Evolutionary conservation across 768 basidiomycete genomes (phyloP), one percentile per base, ranked within the genome.

Genomic region (Kwoniella bestiolae): DNA sequence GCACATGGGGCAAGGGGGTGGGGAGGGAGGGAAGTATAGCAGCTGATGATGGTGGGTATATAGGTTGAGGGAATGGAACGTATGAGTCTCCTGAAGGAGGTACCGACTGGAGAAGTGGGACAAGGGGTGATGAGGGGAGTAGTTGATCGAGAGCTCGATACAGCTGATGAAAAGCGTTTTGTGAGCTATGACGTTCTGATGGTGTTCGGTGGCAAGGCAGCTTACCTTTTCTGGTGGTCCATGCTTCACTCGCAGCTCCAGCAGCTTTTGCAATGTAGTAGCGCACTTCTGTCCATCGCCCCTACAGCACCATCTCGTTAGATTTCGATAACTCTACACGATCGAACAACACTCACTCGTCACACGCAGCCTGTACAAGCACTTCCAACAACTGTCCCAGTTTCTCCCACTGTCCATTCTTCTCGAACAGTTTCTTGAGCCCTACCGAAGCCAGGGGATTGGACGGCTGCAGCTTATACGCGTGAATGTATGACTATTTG

Each of bases 271-370:
- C 47, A 95, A 76, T 1, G 84, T 83, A 77, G 93, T 91, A 2
- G 91, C 93, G 65, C 89, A 90, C 82, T 91, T 95, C 5, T 83
- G 82, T 0, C 85, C 86, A 74, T 98, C 94, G 41, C 86, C 82
- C 3, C 94, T 93, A 71, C 25, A 45, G 44, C 29, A 35, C n/a
- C 16, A 16, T 8, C 3, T 21, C 28, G 26, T 49, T 29, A 8
- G 47, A 11, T 12, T 8, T 32, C 11, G 35, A 38, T 49, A 8
- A 14, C 38, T 3, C 38, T 18, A 14, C 1, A n/a, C 29, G 52
- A 34, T 23, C 9, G 28, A 29, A 14, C 16, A 41, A 60, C 23
- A 65, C 86, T 57, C 74, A 92, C 92, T 81, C 78, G 65, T 87
- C 85, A 3, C 83, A 81, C 69, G 89, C 87, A 16, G 89, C 73